Evolutionary conservation across 2,329 filamentous ascomycete species (phyloP).

Genomic region (Paracamarosporium sp.): DNA sequence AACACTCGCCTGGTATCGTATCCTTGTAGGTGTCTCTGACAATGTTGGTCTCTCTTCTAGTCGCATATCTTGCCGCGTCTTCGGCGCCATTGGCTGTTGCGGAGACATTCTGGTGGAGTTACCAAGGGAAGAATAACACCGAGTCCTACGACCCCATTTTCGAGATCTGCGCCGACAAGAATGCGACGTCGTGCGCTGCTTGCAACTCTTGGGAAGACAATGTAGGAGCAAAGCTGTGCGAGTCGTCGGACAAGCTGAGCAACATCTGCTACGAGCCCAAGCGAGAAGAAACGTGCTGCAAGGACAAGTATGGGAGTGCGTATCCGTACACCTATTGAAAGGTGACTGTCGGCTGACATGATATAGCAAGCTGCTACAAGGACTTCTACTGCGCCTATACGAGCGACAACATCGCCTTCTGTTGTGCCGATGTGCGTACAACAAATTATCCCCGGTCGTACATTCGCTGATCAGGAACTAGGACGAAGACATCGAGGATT

Average conservation of each 20-base stretch:
- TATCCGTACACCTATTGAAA: neutral
- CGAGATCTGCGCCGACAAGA: slow-evolving; percentile 10
- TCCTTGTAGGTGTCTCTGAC: neutral
- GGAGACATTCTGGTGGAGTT: slow-evolving; percentile 18
- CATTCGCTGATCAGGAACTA: neutral
- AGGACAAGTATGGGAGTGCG: slow-evolving; percentile 17
- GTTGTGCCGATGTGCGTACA: slow-evolving; percentile 15
- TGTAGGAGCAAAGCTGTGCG: slow-evolving; percentile 13
- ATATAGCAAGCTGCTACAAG: slow-evolving; percentile 13
- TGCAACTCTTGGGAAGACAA: neutral
- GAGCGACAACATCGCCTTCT: slow-evolving; percentile 11
- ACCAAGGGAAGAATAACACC: neutral
- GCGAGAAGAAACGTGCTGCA: slow-evolving; percentile 19
- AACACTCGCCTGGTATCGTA: neutral
- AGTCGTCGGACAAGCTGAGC: neutral
- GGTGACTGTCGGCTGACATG: neutral
- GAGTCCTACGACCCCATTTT: slow-evolving; percentile 13
- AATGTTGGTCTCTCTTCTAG: neutral
- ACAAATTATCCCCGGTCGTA: too few species aligned
- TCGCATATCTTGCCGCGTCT: neutral
- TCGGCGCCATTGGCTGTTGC: neutral
- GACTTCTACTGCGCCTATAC: slow-evolving; percentile 22
- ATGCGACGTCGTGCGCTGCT: slow-evolving; percentile 5
- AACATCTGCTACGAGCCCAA: slow-evolving; percentile 21
- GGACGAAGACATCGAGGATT: slow-evolving; percentile 15